Evolutionary conservation across 1,139 yeast genomes (phyloP), one percentile per base, ranked within the genome.

Genomic region (Suhomyces choctaworum): DNA sequence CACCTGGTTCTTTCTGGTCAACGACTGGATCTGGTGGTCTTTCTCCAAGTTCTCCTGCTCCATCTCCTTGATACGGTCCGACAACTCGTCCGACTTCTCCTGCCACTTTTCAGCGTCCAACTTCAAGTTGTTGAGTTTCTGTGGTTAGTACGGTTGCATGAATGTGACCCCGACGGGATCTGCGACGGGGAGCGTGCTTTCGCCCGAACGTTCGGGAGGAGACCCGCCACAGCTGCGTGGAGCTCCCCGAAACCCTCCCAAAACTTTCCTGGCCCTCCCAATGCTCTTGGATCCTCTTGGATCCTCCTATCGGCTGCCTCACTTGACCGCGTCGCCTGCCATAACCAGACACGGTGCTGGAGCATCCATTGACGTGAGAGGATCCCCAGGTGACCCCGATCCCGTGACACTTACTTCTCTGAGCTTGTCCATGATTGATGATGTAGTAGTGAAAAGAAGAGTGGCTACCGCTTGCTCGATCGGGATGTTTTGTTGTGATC

Each of bases 21-120:
- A 78, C 5, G 97, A 78, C 61, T 88, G 89, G 63, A 92, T 88
- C 64, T 87, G 95, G 73, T 94, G 92, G 62, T 92, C 98, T 72
- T 90, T 90, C 53, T 87, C 92, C 50, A 86, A 74, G 60, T 77
- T 76, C 57, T 89, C 96, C 68, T 89, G 96, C 66, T 92, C 97
- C 62, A 90, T 76, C 57, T 77, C 84, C 76, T 90, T 92, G 70
- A 86, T 80, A 63, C 82, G 82, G 47, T 76, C 81, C 42, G 80
- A 66, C 55, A 87, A 78, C 55, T 86, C 96, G 57, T 92, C 98
- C 45, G 94, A 84, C 73, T 89, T 87, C 64, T 88, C 96, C 73
- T 90, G 96, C 86, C 97, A 95, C 56, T 84, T 73, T 73, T 94
- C 99, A 50, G 96, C 90, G 62, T 92, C 98, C 56, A 86, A 75